phyloP scores from a whole-genome alignment of 352 stramenopile genomes.

The Hyaloperonospora arabidopsidis region DNA sequence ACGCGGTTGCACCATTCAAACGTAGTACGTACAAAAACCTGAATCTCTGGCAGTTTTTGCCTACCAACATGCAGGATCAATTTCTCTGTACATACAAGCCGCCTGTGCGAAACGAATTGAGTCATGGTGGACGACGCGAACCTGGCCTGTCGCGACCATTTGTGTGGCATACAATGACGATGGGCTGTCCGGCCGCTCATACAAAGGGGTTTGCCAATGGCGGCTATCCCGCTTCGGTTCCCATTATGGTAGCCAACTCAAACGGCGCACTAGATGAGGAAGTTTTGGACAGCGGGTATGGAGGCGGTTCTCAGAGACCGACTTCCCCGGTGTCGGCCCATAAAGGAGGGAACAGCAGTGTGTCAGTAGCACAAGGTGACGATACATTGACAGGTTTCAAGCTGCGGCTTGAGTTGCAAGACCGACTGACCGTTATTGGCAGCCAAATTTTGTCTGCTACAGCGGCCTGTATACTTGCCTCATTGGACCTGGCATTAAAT shows the following conservation, averaged over 20 bases:
- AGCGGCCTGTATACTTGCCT: constrained; percentile 54
- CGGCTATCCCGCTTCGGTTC: constrained; percentile 34
- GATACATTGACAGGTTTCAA: constrained; percentile 57
- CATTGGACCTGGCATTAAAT: constrained; percentile 50
- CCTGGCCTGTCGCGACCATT: constrained; percentile 31
- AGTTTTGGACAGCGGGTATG: constrained; percentile 18
- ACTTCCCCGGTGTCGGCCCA: constrained; percentile 30
- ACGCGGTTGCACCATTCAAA: constrained; percentile 65
- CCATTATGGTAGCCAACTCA: constrained; percentile 18
- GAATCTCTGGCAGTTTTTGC: constrained; percentile 69
- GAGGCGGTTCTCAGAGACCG: constrained; percentile 18
- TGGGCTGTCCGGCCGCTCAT: constrained; percentile 73
- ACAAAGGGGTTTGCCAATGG: constrained; percentile 74
- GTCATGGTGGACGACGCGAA: constrained; percentile 12
- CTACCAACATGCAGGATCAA: constrained; percentile 84
- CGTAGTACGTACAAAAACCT: constrained; percentile 79
- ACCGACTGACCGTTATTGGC: constrained; percentile 61
- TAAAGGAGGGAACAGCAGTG: constrained; percentile 6
- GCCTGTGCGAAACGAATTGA: constrained; percentile 9
- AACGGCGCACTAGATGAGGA: constrained; percentile 31
- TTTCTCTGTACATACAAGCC: constrained; percentile 58
- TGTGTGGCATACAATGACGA: constrained; percentile 83
- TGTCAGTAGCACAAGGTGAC: constrained; percentile 10
- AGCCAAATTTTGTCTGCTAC: constrained; percentile 70
- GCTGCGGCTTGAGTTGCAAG: constrained; percentile 55